Evolutionary conservation across 768 basidiomycete species (phyloP), one percentile per base, ranked within the genome.

Genomic region (Auricularia cornea): DNA sequence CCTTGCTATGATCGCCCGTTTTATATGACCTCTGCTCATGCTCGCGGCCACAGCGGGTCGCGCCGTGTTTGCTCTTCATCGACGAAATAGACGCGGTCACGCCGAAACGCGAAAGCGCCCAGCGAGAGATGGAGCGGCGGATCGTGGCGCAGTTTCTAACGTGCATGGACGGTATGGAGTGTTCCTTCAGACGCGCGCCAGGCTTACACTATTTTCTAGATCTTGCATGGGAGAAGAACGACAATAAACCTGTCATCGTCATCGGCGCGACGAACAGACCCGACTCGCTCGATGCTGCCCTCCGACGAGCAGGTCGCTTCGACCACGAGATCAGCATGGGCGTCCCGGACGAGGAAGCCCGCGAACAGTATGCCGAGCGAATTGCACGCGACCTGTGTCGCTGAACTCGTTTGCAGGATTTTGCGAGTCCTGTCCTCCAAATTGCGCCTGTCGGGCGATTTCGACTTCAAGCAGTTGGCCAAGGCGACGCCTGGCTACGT

Each of bases 21-120:
- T 41, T 2, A 48, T 23, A 38, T 59, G 30, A 64, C 28, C 44
- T 31, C 62, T 33, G 14, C 56, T 64, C 26, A 59, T 59, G 51
- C 23, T 33, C 41, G 16, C 44, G 26, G n/a, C n/a, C 23, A 14
- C 68, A 95, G 92, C 85, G 89, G 64, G 81, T 90, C 6, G 94
- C 97, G 0, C 97, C 95, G 0, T 97, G 94, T 70, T 78, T 99
- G 1, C 75, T 99, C 10, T 98, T 98, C 76, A 92, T 99, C 52
- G 96, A 99, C 72, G 97, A 98, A 72, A 97, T 98, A 23, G 95
- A 98, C 70, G 93, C 95, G 6, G 95, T 99, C 66, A 98, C 95
- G 0, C 94, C 94, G 0, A 99, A 98, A 76, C 80, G 97, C 64
- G 97, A 99, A 75, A 98, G 91, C 68, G 96, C 97, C 0, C 97